A percentile compares a stretch with the other conserved stretches of the same genome.
Conservation (phyloP, 768 basidiomycete genomes). For the Phanerochaete carnosa region DNA sequence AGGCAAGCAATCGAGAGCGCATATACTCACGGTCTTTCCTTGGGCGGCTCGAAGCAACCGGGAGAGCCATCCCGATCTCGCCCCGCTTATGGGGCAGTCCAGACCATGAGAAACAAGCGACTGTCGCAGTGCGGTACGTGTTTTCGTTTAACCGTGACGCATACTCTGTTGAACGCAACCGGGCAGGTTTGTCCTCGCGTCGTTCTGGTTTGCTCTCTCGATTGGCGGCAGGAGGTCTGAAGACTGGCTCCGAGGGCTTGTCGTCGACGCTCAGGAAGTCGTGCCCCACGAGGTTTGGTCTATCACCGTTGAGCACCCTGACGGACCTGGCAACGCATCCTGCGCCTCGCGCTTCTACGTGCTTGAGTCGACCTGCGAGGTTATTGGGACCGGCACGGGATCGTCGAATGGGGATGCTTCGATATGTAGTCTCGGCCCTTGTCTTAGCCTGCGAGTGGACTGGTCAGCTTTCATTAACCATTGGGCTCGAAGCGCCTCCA, state of each 20-base stretch:
- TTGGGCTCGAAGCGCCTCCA: slow-evolving; percentile 10
- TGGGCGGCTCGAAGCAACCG: slow-evolving; percentile 28
- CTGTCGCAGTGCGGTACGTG: slow-evolving; percentile 52
- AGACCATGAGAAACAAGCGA: slow-evolving; percentile 54
- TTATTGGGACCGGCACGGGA: slow-evolving; percentile 42
- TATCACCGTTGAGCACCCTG: slow-evolving; percentile 31
- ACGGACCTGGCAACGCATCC: slow-evolving; percentile 11
- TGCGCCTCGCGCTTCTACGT: slow-evolving; percentile 41
- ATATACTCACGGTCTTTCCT: slow-evolving; percentile 53
- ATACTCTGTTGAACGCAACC: not conserved
- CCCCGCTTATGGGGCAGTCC: slow-evolving; percentile 55
- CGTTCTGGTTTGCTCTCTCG: slow-evolving; percentile 62
- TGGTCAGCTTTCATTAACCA: slow-evolving; percentile 59
- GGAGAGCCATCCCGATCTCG: slow-evolving; percentile 33
- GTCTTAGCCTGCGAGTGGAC: slow-evolving; percentile 45
- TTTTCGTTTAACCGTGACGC: not conserved
- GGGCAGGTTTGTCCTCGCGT: slow-evolving; percentile 57
- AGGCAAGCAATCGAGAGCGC: slow-evolving; percentile 34
- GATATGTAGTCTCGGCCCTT: not conserved
- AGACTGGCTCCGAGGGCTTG: slow-evolving; percentile 32
- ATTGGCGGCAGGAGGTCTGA: slow-evolving; percentile 37
- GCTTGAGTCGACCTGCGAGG: slow-evolving; percentile 71
- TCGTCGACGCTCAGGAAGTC: slow-evolving; percentile 51
- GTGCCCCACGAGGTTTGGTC: slow-evolving; percentile 60
- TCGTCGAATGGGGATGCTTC: too few relatives aligned